Evolutionary conservation across 2,329 filamentous ascomycete species (phyloP), one percentile per base, ranked within the genome.

Genomic region (Hypomyces perniciosus): DNA sequence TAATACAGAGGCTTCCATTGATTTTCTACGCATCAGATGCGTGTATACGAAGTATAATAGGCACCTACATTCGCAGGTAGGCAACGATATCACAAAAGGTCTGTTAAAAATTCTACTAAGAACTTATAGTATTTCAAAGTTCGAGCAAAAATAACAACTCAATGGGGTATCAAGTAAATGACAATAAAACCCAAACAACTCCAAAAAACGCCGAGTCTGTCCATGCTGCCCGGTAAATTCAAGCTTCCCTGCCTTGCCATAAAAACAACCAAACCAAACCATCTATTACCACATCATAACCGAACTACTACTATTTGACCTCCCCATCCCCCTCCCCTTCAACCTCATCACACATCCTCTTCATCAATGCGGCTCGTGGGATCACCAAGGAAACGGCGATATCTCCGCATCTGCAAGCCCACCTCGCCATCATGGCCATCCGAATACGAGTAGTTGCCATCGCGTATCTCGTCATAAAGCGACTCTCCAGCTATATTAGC

Each of bases 351-450:
- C 65, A 67, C 49, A 37, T 65, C 66, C 50, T 71, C 68, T 56
- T 71, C 68, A 39, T 70, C 67, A 46, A 71, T 71, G 29, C 66
- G 60, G 38, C 63, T 62, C 9, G 63, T 63, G 31, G 67, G 57
- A 42, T 67, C 63, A 33, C 64, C 63, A 58, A 63, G 63, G 38
- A 66, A 63, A 37, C 67, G 58, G 47, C 66, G 61, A 50, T 68
- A 65, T 29, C 61, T 59, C 54, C 68, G 67, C 52, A 71, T 64
- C 46, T 69, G 64, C 39, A 71, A 54, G 7, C 61, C 64, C 38
- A 60, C 61, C n/a, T 71, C 68, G 29, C 44, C 50, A 46, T 68
- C 66, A 13, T 57, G 51, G 31, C 54, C 57, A 34, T 70, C 65
- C 8, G 54, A 52, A 50, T 59, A 67, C 5, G 54, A 62, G 50